A percentile compares a stretch with the other conserved stretches of the same genome.
phyloP scores from a whole-genome alignment of 768 basidiomycete genomes.

The Clathrus columnatus region DNA sequence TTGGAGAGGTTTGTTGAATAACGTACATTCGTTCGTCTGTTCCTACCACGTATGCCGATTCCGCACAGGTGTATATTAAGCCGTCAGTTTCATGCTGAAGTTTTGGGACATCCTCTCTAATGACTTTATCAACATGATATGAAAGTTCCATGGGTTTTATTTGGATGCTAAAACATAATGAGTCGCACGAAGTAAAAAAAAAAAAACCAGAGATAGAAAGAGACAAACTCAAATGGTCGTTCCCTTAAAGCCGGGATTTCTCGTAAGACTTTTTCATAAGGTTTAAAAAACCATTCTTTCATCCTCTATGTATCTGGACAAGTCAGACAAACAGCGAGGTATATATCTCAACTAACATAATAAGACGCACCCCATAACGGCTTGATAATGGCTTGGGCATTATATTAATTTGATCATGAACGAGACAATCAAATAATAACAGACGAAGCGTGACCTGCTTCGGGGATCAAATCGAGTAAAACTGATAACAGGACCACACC shows the following conservation, averaged over 20 bases:
- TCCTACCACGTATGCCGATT: slow-evolving; percentile 67
- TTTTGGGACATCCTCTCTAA: slow-evolving; percentile 71
- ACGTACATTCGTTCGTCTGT: slow-evolving; percentile 86
- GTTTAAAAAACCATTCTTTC: slow-evolving; percentile 72
- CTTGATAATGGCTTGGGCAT: slow-evolving; percentile 78
- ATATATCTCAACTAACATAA: too few species aligned
- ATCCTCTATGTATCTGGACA: slow-evolving; percentile 45
- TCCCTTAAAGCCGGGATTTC: slow-evolving; percentile 61
- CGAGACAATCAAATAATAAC: slow-evolving; percentile 89
- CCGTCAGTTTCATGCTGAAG: slow-evolving; percentile 93
- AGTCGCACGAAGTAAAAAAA: not conserved
- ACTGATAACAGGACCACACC: not conserved
- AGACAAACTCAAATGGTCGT: slow-evolving; percentile 80
- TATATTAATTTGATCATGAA: slow-evolving; percentile 76
- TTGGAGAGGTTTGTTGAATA: not conserved
- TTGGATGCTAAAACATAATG: slow-evolving; percentile 48
- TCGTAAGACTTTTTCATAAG: slow-evolving; percentile 60
- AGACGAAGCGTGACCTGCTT: slow-evolving; percentile 79
- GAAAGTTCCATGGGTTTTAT: slow-evolving; percentile 84
- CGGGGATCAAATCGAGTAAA: slow-evolving; percentile 5
- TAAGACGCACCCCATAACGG: slow-evolving; percentile 72
- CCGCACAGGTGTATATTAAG: slow-evolving; percentile 90
- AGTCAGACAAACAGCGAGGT: not conserved
- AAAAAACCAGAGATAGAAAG: not conserved
- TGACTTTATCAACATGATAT: slow-evolving; percentile 82